Conservation (phyloP, 2,329 filamentous ascomycete species). For the Penicillium sp. region DNA sequence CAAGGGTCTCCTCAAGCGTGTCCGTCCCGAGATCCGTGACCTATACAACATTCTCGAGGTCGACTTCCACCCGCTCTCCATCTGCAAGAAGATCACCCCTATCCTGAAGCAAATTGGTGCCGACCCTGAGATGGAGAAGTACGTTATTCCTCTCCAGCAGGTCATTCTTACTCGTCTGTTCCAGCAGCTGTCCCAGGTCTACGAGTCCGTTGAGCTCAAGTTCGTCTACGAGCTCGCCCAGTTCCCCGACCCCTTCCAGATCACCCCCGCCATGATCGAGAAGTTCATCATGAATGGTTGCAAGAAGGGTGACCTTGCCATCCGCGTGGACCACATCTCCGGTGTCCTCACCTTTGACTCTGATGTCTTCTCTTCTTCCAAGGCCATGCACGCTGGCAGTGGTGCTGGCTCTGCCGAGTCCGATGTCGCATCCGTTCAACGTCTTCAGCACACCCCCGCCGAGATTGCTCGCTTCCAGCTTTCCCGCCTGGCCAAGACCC, state of each 20-base stretch:
- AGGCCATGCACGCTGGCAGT: slow-evolving; percentile 83
- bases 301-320: slow-evolving; percentile 97
- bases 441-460: slow-evolving; percentile 93
- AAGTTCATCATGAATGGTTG: slow-evolving; percentile 99
- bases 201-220: slow-evolving; percentile 91
- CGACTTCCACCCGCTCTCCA: slow-evolving; percentile 97
- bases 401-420: slow-evolving; percentile 82
- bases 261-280: slow-evolving; percentile 86
- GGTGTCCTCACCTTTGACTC: slow-evolving; percentile 96
- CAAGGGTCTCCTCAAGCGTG: slow-evolving; percentile 91
- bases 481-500: slow-evolving; percentile 82
- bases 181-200: slow-evolving; percentile 98
- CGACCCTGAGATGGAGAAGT: slow-evolving; percentile 95
- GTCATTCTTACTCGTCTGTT: slow-evolving; percentile 97
- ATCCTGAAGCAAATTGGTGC: slow-evolving; percentile 91
- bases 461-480: slow-evolving; percentile 97
- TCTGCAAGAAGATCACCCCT: slow-evolving; percentile 98
- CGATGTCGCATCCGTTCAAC: slow-evolving; percentile 82
- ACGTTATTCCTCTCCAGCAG: slow-evolving; percentile 92
- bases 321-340: slow-evolving; percentile 93
- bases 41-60: slow-evolving; percentile 99
- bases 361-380: slow-evolving; percentile 96
- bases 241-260: slow-evolving; percentile 96
- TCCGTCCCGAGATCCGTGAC: slow-evolving; percentile 89
- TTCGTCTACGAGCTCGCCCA: slow-evolving; percentile 92